These are phyloP conservation scores for Elsinoe perseae DNA, from an alignment of 2,329 filamentous ascomycete genomes.

Conservation along the genomic window DNA sequence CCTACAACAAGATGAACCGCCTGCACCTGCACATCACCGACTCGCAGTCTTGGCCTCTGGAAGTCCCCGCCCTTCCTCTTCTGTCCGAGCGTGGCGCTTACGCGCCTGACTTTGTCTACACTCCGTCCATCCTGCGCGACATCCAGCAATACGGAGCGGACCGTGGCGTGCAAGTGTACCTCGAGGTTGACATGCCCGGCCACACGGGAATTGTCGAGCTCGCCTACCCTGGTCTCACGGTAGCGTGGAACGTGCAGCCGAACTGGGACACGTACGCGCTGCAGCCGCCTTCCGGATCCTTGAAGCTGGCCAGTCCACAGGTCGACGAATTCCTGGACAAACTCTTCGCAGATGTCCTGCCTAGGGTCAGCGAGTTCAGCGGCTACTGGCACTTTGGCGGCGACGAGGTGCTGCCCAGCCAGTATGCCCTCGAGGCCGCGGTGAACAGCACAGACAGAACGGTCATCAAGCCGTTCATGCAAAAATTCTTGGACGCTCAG, in stretches of 20 bases:
- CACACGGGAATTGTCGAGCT: slow-evolving; percentile 63
- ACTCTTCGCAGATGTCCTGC: slow-evolving; percentile 68
- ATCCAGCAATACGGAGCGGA: slow-evolving; percentile 64
- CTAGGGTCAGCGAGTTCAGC: slow-evolving; percentile 60
- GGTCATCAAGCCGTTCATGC: slow-evolving; percentile 66
- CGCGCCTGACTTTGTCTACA: slow-evolving; percentile 58
- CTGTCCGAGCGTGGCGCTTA: slow-evolving; percentile 69
- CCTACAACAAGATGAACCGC: slow-evolving; percentile 76
- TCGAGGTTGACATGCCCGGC: slow-evolving; percentile 76
- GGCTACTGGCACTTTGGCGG: slow-evolving; percentile 79
- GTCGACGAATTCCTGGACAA: slow-evolving; percentile 65
- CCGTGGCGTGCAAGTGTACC: slow-evolving; percentile 61
- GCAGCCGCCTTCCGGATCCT: slow-evolving; percentile 52
- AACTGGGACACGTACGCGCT: slow-evolving; percentile 47
- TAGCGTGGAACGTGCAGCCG: slow-evolving; percentile 51
- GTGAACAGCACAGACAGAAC: slow-evolving; percentile 57
- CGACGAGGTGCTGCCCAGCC: slow-evolving; percentile 74
- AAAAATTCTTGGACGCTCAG: slow-evolving; percentile 65
- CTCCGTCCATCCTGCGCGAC: slow-evolving; percentile 52
- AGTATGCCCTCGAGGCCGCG: slow-evolving; percentile 65
- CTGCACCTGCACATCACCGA: slow-evolving; percentile 77
- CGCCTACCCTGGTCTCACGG: slow-evolving; percentile 63
- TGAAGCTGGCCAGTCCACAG: slow-evolving; percentile 65
- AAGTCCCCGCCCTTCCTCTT: slow-evolving; percentile 66
- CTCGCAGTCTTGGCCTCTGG: slow-evolving; percentile 77